Base-by-base conservation (phyloP, 2,329 filamentous ascomycete species). In the Ophiocordyceps camponoti-rufipedis region DNA sequence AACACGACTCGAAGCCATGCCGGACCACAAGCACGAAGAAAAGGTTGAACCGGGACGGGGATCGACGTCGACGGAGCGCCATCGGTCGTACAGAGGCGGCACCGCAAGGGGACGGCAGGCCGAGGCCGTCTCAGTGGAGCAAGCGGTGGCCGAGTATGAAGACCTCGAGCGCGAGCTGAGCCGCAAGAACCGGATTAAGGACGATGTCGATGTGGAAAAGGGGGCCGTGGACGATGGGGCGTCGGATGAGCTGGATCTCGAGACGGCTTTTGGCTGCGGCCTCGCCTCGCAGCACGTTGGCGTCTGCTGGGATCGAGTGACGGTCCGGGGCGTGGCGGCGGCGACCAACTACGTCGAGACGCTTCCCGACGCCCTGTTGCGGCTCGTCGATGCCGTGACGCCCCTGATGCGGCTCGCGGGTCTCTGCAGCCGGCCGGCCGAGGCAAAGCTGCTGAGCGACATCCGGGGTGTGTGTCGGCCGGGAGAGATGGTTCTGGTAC, bases 401-500 rank as follows among this genome's bases (percentile, higher is more conserved):
- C 85, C 81, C 0, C 59, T 79, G 44, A 74, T 74, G 62, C 67
- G 65, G 16, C 54, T 86, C 10, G 62, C 88, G 1, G 81, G 83
- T 0, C 55, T 78, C 14, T 76, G 78, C 1, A 75, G 74, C 47
- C 84, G 83, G 58, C 79, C 79, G 2, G 68, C 67, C 31, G 82
- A 93, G 57, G 74, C 80, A 39, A 80, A 85, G 6, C 79, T 94
- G 42, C 63, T 94, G 23, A 71, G 85, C 49, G 68, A 74, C 51
- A 91, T 88, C 64, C 70, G 69, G 44, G 82, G 81, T 31, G 70
- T 83, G 1, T 75, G 78, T 47, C 78, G 80, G 50, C 83, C 85
- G 0, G 88, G 87, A 1, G 87, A 94, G 67, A 94, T 94, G 86
- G 74, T 89, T 0, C 68, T 93, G 2, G 85, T 93, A 0, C 68